Evolutionary conservation across 2,329 filamentous ascomycete species (phyloP), one percentile per base, ranked within the genome.

Genomic region (Penicillium verrucosum): DNA sequence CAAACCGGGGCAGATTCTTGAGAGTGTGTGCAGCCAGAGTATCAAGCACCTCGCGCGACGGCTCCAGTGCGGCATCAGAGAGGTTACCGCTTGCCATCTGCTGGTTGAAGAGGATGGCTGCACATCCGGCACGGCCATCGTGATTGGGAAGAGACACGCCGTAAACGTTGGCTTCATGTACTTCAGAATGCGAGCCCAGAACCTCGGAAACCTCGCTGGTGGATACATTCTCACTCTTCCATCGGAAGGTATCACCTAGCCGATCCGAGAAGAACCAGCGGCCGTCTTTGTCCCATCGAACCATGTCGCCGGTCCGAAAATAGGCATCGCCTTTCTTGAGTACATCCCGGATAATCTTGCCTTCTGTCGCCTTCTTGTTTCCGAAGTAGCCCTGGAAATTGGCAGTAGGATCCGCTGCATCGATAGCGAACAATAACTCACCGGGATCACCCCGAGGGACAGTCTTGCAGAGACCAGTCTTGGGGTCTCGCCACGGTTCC

Each of bases 121-220:
- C 91, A 65, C 92, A 96, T 2, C 92, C 92, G 0, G 90, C 90
- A 27, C 90, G 82, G 18, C 91, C 91, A 67, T 96, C 91, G 68
- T 95, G 90, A 62, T 89, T 81, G 0, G 91, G 91, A 8, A 96
- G 75, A 41, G 85, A 73, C 2, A 96, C 89, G 37, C 91, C 91
- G 67, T 95, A 96, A 29, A 96, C 91, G 65, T 95, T 95, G 32
- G 89, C 88, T 75, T 96, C 91, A 32, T 82, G 77, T 14, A 96
- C 80, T 1, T 79, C 78, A 0, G 85, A 78, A 68, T 92, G 88
- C 0, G 79, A 75, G 14, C 89, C 87, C 0, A 96, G 74, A 0
- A 85, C 84, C 68, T 92, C 84, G n/a, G 87, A 83, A 18, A 96
- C 92, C 72, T 96, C 91, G 48, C 83, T 85, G 0, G 89, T 92